These are phyloP conservation scores for Agrocybe chaxingu DNA, from an alignment of 768 basidiomycete species.

Conservation along the genomic window DNA sequence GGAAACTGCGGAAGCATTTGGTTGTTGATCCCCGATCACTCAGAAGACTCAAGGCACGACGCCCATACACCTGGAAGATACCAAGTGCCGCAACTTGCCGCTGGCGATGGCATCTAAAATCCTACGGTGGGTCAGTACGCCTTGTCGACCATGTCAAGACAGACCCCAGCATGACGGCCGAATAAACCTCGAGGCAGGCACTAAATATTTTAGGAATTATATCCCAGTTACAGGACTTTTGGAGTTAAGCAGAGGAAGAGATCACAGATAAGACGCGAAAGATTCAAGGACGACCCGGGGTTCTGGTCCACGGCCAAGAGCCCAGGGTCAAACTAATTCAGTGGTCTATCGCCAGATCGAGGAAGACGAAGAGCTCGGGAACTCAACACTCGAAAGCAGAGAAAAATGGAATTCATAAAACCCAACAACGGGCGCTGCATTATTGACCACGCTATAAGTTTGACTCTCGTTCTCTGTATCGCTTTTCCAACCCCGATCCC, in stretches of 20 bases:
- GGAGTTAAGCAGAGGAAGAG: constrained; percentile 20
- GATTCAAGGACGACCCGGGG: constrained; percentile 17
- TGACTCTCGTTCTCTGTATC: constrained; percentile 25
- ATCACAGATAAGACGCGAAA: constrained; percentile 13
- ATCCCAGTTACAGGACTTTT: constrained; percentile 8
- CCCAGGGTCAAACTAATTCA: constrained; percentile 37
- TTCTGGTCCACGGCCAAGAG: constrained; percentile 17
- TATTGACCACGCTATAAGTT: constrained; percentile 39
- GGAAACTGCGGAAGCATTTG: constrained; percentile 30
- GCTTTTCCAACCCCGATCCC: constrained; percentile 51
- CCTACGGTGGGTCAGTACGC: not conserved
- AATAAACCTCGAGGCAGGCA: constrained; percentile 19
- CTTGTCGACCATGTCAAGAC: constrained; percentile 12
- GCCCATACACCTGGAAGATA: constrained; percentile 19
- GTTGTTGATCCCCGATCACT: constrained; percentile 62
- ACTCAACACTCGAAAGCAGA: constrained; percentile 31
- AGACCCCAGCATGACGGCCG: constrained; percentile 12
- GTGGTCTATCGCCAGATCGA: constrained; percentile 37
- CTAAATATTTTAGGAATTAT: constrained; percentile 7
- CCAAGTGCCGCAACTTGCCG: constrained; percentile 36
- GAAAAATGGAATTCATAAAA: constrained; percentile 32
- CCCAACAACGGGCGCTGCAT: constrained; percentile 33
- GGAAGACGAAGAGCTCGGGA: constrained; percentile 51
- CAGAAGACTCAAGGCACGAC: constrained; percentile 30
- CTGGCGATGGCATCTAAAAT: constrained; percentile 14